Evolutionary conservation across 305 asterid genomes (phyloP).

Genomic region (Fraxinus nigra): DNA sequence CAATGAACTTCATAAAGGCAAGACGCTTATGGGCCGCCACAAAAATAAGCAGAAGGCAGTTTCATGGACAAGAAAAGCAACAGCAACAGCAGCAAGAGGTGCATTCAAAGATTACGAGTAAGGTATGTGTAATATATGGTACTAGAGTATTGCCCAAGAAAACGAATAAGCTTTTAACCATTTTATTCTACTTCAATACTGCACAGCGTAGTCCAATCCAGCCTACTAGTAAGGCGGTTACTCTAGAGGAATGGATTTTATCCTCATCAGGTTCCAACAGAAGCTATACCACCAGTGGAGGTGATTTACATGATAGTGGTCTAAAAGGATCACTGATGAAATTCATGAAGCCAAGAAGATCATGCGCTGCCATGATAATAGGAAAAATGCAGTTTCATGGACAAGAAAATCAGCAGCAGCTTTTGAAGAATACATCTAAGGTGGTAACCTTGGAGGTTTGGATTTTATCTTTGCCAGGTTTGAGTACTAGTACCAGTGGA

Average conservation of each 20-base stretch:
- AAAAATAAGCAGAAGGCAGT: constrained; percentile 15
- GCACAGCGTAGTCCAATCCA: neutral
- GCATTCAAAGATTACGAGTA: neutral
- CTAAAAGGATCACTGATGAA: constrained; percentile 15
- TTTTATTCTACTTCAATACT: neutral
- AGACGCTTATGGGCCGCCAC: constrained; percentile 24
- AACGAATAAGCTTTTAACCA: neutral
- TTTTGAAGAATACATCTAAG: neutral
- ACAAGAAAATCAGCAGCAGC: constrained; percentile 18
- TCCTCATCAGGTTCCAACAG: constrained; percentile 30
- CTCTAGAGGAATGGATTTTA: constrained; percentile 44
- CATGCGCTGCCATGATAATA: constrained; percentile 20
- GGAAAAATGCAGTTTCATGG: constrained; percentile 4
- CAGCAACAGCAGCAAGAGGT: neutral
- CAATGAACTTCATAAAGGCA: constrained; percentile 26
- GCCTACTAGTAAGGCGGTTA: constrained; percentile 1
- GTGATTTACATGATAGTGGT: neutral
- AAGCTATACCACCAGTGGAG: neutral
- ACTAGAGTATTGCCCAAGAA: neutral
- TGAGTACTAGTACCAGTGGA: neutral
- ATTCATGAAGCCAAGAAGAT: constrained; percentile 30
- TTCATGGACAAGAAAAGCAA: constrained; percentile 19
- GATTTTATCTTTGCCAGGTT: constrained; percentile 38
- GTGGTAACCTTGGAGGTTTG: constrained; percentile 37
- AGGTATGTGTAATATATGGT: neutral